Evolutionary conservation across 2,329 filamentous ascomycete species (phyloP).

Genomic region (Trichophyton rubrum): DNA sequence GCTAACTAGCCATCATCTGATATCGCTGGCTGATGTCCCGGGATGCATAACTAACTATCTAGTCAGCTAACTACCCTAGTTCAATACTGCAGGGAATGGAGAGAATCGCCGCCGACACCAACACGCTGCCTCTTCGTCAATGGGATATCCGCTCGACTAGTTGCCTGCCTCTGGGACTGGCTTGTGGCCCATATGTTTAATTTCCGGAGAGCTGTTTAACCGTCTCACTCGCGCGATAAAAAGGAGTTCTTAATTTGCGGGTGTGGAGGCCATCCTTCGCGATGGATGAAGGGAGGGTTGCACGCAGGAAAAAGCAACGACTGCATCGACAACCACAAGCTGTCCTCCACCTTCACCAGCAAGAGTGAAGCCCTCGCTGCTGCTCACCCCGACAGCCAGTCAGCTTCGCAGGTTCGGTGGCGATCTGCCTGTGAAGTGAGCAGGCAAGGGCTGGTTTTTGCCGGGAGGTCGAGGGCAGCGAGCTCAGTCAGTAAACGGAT

Average conservation of each 20-base stretch:
- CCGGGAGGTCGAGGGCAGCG: too few species aligned
- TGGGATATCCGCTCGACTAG: not conserved
- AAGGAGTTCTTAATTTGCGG: too few species aligned
- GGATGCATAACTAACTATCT: too few species aligned
- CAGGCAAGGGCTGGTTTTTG: not conserved
- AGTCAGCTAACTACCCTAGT: too few species aligned
- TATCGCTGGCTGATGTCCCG: not conserved
- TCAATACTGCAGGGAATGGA: not conserved
- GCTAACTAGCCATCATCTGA: not conserved
- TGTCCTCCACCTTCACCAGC: not conserved
- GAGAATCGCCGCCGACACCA: too few species aligned
- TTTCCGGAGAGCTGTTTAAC: too few species aligned
- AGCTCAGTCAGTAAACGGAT: not conserved
- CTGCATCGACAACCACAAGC: too few species aligned
- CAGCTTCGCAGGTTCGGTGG: not conserved
- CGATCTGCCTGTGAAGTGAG: not conserved
- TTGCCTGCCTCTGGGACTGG: too few species aligned
- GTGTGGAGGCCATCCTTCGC: too few species aligned
- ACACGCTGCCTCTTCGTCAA: not conserved
- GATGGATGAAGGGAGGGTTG: not conserved
- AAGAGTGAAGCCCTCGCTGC: not conserved
- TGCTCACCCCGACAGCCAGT: not conserved
- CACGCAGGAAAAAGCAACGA: slow-evolving; percentile 3
- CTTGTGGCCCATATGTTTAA: too few species aligned
- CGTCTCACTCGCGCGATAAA: too few species aligned